Evolutionary conservation across 495 filamentous ascomycete species (phyloP).

Genomic region (Penicillium soppii): DNA sequence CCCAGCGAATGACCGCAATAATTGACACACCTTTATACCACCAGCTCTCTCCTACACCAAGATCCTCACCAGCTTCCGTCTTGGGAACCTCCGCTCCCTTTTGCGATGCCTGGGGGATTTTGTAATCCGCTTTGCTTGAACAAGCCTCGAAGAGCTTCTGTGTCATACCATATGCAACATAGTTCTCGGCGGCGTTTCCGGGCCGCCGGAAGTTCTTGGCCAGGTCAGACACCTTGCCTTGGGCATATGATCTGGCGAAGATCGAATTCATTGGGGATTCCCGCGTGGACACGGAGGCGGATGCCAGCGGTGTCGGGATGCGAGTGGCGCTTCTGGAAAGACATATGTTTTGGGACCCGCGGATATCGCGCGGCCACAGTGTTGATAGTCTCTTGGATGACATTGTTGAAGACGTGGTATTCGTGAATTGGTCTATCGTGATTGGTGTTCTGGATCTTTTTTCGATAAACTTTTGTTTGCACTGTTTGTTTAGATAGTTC

Average conservation of each 20-base stretch:
- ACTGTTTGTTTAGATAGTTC: slow-evolving; percentile 26
- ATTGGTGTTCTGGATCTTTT: slow-evolving; percentile 20
- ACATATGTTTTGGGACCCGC: slow-evolving; percentile 6
- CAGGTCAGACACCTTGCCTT: slow-evolving; percentile 27
- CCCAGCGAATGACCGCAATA: background rate
- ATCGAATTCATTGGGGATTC: slow-evolving; percentile 1
- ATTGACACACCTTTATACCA: slow-evolving; percentile 74
- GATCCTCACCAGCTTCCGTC: slow-evolving; percentile 70
- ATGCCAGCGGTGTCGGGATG: background rate
- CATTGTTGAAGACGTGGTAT: slow-evolving; percentile 13
- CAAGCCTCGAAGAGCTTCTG: slow-evolving; percentile 78
- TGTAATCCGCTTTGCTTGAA: slow-evolving; percentile 71
- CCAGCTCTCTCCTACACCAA: slow-evolving; percentile 72
- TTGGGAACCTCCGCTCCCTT: slow-evolving; percentile 58
- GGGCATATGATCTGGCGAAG: slow-evolving; percentile 8
- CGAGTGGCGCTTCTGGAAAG: slow-evolving; percentile 14
- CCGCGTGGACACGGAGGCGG: background rate
- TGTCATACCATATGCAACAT: slow-evolving; percentile 74
- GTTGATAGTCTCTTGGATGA: slow-evolving; percentile 20
- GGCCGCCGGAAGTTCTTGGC: slow-evolving; percentile 34
- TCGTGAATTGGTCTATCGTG: slow-evolving; percentile 5
- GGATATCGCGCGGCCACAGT: slow-evolving; percentile 16
- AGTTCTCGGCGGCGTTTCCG: slow-evolving; percentile 58
- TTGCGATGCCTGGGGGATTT: slow-evolving; percentile 55
- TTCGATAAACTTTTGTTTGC: slow-evolving; percentile 28